Evolutionary conservation across 495 filamentous ascomycete genomes (phyloP).

Genomic region (Penicillium verhagenii): DNA sequence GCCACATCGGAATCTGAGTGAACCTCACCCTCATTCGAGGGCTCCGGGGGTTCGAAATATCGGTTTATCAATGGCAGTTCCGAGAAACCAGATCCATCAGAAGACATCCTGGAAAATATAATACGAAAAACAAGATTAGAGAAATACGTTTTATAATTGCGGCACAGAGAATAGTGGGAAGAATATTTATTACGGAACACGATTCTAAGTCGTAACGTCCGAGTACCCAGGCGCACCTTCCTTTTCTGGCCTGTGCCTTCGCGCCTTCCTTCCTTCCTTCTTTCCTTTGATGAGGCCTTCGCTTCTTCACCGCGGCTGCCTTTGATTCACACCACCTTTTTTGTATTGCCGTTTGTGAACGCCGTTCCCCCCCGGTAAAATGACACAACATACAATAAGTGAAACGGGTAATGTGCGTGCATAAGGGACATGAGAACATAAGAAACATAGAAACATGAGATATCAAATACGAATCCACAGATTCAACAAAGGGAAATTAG

Average conservation of each 20-base stretch:
- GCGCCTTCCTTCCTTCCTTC: background rate
- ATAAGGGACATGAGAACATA: background rate
- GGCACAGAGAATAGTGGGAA: background rate
- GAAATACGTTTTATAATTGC: background rate
- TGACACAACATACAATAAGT: background rate
- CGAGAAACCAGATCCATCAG: background rate
- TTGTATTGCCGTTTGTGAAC: constrained; percentile 12
- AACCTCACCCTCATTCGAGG: background rate
- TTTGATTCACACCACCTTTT: constrained; percentile 7
- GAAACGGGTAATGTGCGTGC: background rate
- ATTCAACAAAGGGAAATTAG: constrained; percentile 4
- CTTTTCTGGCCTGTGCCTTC: background rate
- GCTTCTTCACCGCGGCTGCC: background rate
- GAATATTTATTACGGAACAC: background rate
- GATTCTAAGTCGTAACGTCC: background rate
- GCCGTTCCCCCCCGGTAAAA: constrained; percentile 11
- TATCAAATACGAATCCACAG: background rate
- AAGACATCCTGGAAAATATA: background rate
- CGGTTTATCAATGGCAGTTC: background rate
- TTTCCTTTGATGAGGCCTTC: background rate
- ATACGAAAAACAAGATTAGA: background rate
- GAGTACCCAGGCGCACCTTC: background rate
- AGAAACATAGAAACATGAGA: no score
- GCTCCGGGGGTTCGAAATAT: background rate
- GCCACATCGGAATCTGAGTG: background rate